Evolutionary conservation across 257 asterid genomes (phyloP).

Genomic region (Nicotiana benthamiana): DNA sequence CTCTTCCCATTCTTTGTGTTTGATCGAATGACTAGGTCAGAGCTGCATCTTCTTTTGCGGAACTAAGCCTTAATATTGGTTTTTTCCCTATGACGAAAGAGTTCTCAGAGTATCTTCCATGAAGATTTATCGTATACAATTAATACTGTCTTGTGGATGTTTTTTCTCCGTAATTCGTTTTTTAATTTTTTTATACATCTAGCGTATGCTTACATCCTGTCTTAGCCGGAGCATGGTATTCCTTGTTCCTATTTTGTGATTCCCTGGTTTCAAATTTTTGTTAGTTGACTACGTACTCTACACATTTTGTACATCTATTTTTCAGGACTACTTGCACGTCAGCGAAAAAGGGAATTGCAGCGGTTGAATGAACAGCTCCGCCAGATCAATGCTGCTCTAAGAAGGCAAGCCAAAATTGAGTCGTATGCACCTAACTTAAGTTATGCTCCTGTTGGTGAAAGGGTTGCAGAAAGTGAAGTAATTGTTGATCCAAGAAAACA

Average conservation of each 20-base stretch:
- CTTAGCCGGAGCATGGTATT: background rate
- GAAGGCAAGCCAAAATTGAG: conserved; percentile 96
- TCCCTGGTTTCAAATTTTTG: background rate
- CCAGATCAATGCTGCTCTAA: conserved; percentile 81
- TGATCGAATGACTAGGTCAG: background rate
- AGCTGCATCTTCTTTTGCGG: background rate
- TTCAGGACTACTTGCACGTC: conserved; percentile 89
- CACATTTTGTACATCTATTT: background rate
- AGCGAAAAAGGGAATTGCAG: conserved; percentile 78
- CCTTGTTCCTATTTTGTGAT: background rate
- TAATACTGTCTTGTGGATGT: background rate
- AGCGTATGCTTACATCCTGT: background rate
- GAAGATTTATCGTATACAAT: background rate
- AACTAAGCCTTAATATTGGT: too few relatives aligned
- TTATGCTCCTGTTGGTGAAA: conserved; percentile 78
- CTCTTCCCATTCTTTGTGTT: background rate
- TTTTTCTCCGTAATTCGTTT: background rate
- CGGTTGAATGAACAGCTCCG: conserved; percentile 91
- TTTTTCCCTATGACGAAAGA: background rate
- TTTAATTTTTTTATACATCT: too few relatives aligned
- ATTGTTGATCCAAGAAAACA: conserved; percentile 81
- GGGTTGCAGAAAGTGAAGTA: conserved; percentile 70
- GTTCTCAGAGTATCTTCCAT: background rate
- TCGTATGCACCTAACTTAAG: conserved; percentile 95
- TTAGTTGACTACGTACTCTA: background rate